These are phyloP conservation scores for Penicillium sp. DNA, from an alignment of 2,329 filamentous ascomycete genomes.

Conservation along the genomic window DNA sequence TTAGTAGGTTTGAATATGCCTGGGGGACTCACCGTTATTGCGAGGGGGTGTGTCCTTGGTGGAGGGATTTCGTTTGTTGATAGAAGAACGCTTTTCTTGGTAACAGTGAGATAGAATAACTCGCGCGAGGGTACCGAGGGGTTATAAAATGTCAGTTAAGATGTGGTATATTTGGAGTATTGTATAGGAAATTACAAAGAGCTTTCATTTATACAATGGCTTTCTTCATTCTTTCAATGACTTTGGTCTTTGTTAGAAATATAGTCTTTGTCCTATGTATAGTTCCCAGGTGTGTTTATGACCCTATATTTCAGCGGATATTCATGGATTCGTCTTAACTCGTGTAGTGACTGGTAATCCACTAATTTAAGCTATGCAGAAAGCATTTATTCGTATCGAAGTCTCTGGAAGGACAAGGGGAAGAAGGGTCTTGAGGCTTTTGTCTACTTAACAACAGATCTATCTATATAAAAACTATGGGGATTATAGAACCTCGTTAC, in stretches of 20 bases:
- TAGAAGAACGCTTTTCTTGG: neutral
- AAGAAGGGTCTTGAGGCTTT: too few species aligned
- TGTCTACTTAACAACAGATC: too few species aligned
- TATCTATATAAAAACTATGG: too few species aligned
- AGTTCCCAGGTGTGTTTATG: neutral
- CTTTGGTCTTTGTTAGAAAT: neutral
- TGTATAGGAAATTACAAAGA: neutral
- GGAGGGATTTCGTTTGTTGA: neutral
- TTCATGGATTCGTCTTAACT: neutral
- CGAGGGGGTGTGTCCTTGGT: too few species aligned
- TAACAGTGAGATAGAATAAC: neutral
- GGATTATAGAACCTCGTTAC: too few species aligned
- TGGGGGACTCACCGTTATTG: neutral
- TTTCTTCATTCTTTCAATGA: neutral
- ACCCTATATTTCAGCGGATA: neutral
- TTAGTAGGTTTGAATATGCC: neutral
- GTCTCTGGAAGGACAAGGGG: too few species aligned
- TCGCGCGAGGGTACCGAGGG: neutral
- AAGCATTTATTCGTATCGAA: neutral
- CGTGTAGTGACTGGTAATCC: too few species aligned
- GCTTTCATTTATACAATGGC: neutral
- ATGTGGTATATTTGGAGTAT: neutral
- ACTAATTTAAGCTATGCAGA: neutral
- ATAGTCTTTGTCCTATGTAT: neutral
- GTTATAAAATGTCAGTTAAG: neutral